A percentile compares a stretch with the other conserved stretches of the same genome.
Conservation (phyloP, 129 eudicot species). For the Artemisia annua region DNA sequence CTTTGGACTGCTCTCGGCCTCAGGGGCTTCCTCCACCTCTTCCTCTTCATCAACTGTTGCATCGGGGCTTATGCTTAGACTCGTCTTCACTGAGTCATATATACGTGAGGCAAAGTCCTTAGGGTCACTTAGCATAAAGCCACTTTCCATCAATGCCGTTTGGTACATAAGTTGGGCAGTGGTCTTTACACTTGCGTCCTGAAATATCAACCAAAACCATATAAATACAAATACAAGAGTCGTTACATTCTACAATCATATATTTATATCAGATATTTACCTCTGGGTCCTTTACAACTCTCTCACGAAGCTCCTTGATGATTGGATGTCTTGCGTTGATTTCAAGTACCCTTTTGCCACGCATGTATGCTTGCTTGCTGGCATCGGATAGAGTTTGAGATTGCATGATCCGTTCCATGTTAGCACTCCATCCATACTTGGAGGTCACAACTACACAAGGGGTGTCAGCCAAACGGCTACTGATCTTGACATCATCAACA, state of each 20-base stretch:
- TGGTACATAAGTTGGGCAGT: slow-evolving; percentile 87
- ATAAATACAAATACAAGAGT: background rate
- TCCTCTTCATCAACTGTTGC: slow-evolving; percentile 81
- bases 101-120: slow-evolving; percentile 81
- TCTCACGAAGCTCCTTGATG: slow-evolving; percentile 82
- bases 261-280: slow-evolving; percentile 31
- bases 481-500: slow-evolving; percentile 89
- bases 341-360: slow-evolving; percentile 95
- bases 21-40: slow-evolving; percentile 54
- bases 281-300: slow-evolving; percentile 83
- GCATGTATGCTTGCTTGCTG: slow-evolving; percentile 86
- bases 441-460: slow-evolving; percentile 98
- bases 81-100: slow-evolving; percentile 64
- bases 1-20: slow-evolving; percentile 43
- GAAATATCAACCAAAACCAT: background rate
- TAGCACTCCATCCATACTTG: slow-evolving; percentile 92
- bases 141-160: slow-evolving; percentile 90
- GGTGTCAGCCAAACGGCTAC: slow-evolving; percentile 93
- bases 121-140: slow-evolving; percentile 60
- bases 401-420: slow-evolving; percentile 97
- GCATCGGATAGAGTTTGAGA: slow-evolving; percentile 92
- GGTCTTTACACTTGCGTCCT: slow-evolving; percentile 68
- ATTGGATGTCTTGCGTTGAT: slow-evolving; percentile 96
- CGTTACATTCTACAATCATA: background rate
- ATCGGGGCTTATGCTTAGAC: slow-evolving; percentile 66